Conservation (phyloP, 768 basidiomycete genomes). For the Collybia sordida region DNA sequence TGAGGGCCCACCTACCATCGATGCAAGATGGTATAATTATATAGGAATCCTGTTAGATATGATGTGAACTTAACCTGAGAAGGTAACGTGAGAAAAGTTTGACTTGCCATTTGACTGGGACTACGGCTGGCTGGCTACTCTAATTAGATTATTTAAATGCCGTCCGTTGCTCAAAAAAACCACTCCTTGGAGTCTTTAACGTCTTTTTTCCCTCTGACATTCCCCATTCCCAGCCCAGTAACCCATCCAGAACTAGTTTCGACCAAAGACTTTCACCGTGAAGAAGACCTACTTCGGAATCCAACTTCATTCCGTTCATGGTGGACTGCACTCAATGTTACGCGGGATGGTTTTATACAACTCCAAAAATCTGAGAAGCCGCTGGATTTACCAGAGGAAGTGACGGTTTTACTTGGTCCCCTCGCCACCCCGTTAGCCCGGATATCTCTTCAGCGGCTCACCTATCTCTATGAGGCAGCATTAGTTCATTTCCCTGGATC, state of each 20-base stretch:
- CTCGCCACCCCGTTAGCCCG: conserved; percentile 74
- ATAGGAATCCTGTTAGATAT: no score
- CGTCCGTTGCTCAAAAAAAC: conserved; percentile 51
- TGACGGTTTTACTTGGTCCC: conserved; percentile 68
- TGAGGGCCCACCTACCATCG: conserved; percentile 15
- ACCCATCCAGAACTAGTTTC: conserved; percentile 77
- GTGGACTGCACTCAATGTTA: conserved; percentile 82
- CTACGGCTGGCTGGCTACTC: no score
- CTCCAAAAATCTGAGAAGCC: conserved; percentile 58
- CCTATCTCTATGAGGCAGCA: conserved; percentile 93
- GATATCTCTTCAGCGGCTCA: conserved; percentile 77
- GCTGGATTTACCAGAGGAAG: conserved; percentile 46
- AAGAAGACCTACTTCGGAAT: conserved; percentile 93
- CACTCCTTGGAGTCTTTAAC: conserved; percentile 47
- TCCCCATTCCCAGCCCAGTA: conserved; percentile 78
- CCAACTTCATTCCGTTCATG: conserved; percentile 90
- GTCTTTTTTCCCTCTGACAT: conserved; percentile 78
- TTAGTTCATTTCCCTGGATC: conserved; percentile 83
- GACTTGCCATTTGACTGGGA: background rate
- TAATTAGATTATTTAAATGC: conserved; percentile 49
- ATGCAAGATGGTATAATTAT: background rate
- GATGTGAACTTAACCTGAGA: background rate
- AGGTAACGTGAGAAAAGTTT: conserved; percentile 8
- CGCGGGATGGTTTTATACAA: conserved; percentile 63
- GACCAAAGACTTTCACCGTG: conserved; percentile 76